Evolutionary conservation across 305 asterid genomes (phyloP).

Genomic region (Coffea humblotiana): DNA sequence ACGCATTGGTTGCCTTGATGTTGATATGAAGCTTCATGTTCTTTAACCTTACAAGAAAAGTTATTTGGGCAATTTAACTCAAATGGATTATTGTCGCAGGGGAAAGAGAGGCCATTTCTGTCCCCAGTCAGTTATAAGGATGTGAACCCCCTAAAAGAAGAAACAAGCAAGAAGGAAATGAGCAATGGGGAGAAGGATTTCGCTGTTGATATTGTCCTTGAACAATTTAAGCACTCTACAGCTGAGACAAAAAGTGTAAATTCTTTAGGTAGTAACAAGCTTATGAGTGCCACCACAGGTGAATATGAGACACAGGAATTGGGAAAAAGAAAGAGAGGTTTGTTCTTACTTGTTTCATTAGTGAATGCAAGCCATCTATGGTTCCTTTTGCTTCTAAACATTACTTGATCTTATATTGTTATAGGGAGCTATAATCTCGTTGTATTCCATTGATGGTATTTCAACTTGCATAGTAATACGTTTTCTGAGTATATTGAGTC

Average conservation of each 20-base stretch:
- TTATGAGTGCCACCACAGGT: conserved; percentile 15
- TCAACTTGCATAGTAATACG: neutral
- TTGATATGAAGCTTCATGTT: neutral
- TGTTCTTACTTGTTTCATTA: conserved; percentile 25
- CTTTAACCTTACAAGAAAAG: neutral
- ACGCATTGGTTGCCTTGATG: neutral
- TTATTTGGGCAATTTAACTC: neutral
- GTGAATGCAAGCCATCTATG: neutral
- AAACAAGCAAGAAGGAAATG: conserved; percentile 23
- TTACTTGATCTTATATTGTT: neutral
- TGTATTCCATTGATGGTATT: neutral
- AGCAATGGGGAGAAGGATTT: conserved; percentile 32
- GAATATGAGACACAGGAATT: conserved; percentile 26
- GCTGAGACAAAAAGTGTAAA: conserved; percentile 18
- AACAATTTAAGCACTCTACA: conserved; percentile 49
- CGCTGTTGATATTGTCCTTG: conserved; percentile 47
- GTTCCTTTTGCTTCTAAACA: neutral
- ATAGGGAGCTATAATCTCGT: neutral
- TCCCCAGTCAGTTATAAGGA: conserved; percentile 30
- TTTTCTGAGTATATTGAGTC: neutral
- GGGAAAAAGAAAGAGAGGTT: conserved; percentile 44
- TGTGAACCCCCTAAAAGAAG: conserved; percentile 26
- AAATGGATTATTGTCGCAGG: conserved; percentile 34
- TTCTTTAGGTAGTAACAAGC: conserved; percentile 20
- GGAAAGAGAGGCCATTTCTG: conserved; percentile 37